phyloP scores from a whole-genome alignment of 2,329 filamentous ascomycete genomes.

The Ciborinia camelliae region DNA sequence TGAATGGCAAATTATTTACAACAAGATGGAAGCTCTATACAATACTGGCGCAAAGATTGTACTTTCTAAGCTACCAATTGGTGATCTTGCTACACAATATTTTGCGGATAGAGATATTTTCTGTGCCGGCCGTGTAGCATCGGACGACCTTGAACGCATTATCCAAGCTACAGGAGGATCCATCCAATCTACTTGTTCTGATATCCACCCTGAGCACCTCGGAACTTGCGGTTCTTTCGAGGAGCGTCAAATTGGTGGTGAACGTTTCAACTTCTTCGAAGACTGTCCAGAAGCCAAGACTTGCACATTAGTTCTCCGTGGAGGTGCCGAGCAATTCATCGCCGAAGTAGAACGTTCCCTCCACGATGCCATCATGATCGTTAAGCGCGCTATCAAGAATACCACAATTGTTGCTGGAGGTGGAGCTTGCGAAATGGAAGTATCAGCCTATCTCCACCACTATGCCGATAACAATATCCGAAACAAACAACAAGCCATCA shows the following conservation, averaged over 20 bases:
- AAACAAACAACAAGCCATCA: constrained; percentile 94
- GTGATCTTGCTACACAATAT: constrained; percentile 94
- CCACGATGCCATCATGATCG: constrained; percentile 99
- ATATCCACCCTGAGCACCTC: constrained; percentile 84
- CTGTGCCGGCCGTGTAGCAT: constrained; percentile 88
- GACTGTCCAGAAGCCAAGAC: constrained; percentile 94
- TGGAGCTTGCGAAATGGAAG: constrained; percentile 93
- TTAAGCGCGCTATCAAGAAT: constrained; percentile 96
- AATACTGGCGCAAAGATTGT: constrained; percentile 96
- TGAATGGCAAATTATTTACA: constrained; percentile 99
- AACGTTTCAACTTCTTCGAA: constrained; percentile 98
- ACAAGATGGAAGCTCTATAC: constrained; percentile 94
- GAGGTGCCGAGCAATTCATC: constrained; percentile 98
- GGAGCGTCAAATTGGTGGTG: constrained; percentile 93
- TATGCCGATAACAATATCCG: constrained; percentile 90
- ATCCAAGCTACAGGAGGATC: constrained; percentile 91
- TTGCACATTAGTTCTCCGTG: constrained; percentile 90
- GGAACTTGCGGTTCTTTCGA: constrained; percentile 89
- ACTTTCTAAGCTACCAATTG: constrained; percentile 93
- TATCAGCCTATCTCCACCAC: constrained; percentile 87
- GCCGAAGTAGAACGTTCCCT: constrained; percentile 96
- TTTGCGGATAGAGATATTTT: constrained; percentile 98
- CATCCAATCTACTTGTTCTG: constrained; percentile 92
- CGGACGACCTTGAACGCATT: constrained; percentile 93
- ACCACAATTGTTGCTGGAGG: constrained; percentile 91